Base-by-base conservation (phyloP, 148 eudicot genomes). In the Gaultheria prostrata region DNA sequence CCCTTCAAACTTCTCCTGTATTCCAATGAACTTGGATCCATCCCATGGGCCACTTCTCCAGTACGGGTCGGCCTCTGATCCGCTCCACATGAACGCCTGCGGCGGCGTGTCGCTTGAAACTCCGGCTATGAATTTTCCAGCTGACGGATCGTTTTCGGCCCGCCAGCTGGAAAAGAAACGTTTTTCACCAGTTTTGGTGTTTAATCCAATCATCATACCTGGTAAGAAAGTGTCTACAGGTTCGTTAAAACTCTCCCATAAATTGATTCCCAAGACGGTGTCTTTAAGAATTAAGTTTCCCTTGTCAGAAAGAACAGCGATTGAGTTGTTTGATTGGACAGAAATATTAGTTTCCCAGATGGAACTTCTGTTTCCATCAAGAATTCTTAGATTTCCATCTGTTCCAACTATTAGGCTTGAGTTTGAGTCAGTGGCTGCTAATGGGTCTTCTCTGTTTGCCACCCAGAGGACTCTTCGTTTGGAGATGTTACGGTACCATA, bases 41-140 rank as follows among this genome's bases (percentile, higher is more conserved):
- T 77, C 21, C 85, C 85, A 83, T 9, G 75, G 85, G 12, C 85
- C 81, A 48, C 59, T 43, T 18, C 24, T 59, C 80, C 85, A 83
- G 45, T 63, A 61, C 1, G 56, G 74, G 6, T 14, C 21, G 7
- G 75, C 28, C 3, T 8, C 21, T 1, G 63, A 45, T 3, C 24
- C 53, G 6, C 32, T 77, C 85, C 85, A 76, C 2, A 26, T 21
- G 12, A 83, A 48, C 10, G 2, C 61, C 63, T 56, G 72, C 12
- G 71, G 74, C 3, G 72, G 71, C 12, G 30, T n/a, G 8, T 61
- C 33, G 2, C 30, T 13, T 20, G 15, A 13, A 61, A 76, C 0
- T 24, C 51, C 72, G 3, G 10, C 12, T 17, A 56, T n/a, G 46
- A 75, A 82, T 0, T 51, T 45, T 57, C 84, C 84, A 17, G 43